A percentile compares a stretch with the other conserved stretches of the same genome.
These are phyloP conservation scores for Geranium rotundifolium DNA, from an alignment of 345 rosid genomes.

Conservation along the genomic window DNA sequence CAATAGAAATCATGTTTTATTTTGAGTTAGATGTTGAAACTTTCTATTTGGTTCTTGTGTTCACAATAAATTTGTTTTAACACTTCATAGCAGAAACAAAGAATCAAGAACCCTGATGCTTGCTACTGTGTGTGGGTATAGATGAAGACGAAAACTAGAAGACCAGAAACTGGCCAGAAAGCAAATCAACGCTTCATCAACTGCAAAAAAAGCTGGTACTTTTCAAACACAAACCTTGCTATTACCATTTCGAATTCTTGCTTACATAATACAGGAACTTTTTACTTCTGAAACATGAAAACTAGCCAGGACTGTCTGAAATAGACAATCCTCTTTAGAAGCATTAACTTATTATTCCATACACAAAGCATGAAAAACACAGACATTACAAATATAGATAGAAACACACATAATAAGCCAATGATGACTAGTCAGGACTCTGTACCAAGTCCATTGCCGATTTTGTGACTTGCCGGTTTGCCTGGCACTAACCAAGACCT, in stretches of 20 bases:
- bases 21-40: neutral
- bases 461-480: slow-evolving; percentile 72
- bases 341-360: neutral
- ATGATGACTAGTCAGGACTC: slow-evolving; percentile 10
- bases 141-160: neutral
- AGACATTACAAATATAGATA: no score
- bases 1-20: neutral
- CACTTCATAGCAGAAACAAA: neutral
- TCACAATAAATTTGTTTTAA: neutral
- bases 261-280: neutral
- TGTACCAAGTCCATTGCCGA: slow-evolving; percentile 38
- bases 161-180: neutral
- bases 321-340: neutral
- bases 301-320: neutral
- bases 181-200: no score
- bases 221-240: neutral
- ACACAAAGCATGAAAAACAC: neutral
- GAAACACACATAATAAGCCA: slow-evolving; percentile 16
- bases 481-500: slow-evolving; percentile 24
- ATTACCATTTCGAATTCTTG: neutral
- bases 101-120: neutral
- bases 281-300: neutral
- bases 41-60: no score
- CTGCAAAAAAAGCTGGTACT: neutral
- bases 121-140: no score